Conservation (phyloP, 2,329 filamentous ascomycete species). For the Coniella lustricola region DNA sequence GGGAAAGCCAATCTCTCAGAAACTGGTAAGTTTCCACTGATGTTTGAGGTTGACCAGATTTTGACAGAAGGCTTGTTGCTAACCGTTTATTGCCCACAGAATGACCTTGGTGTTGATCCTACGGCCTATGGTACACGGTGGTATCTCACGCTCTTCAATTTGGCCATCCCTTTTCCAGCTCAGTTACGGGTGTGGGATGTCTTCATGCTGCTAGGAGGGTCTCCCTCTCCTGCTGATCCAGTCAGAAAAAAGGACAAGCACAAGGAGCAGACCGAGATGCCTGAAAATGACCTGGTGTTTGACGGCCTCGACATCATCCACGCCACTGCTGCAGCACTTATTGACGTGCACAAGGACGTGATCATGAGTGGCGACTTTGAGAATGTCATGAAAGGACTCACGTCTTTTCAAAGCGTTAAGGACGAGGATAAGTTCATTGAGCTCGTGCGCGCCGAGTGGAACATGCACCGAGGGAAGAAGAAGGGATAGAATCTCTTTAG, state of each 20-base stretch:
- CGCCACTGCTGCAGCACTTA: conserved; percentile 80
- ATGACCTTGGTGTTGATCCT: conserved; percentile 70
- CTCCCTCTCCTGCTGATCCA: conserved; percentile 33
- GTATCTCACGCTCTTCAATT: conserved; percentile 97
- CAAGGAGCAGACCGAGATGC: conserved; percentile 15
- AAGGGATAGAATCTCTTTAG: conserved; percentile 5
- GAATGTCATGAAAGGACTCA: conserved; percentile 94
- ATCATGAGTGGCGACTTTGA: conserved; percentile 92
- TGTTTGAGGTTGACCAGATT: too few species aligned
- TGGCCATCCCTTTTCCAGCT: conserved; percentile 88
- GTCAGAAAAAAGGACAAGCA: conserved; percentile 6
- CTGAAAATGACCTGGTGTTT: conserved; percentile 4
- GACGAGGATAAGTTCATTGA: conserved; percentile 92
- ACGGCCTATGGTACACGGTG: conserved; percentile 95
- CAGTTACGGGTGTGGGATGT: conserved; percentile 97
- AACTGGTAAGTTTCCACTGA: conserved; percentile 55
- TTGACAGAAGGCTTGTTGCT: too few species aligned
- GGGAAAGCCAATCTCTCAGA: conserved; percentile 68
- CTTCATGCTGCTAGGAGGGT: conserved; percentile 87
- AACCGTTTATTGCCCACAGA: conserved; percentile 40
- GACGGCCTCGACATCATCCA: conserved; percentile 77
- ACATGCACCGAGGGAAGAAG: conserved; percentile 47
- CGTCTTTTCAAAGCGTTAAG: conserved; percentile 87
- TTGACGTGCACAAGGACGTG: conserved; percentile 83
- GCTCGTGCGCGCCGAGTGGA: conserved; percentile 69